Percentiles rank a stretch among this genome's conserved stretches.
phyloP scores from a whole-genome alignment of 768 basidiomycete species.

The Hypholoma fasciculare region DNA sequence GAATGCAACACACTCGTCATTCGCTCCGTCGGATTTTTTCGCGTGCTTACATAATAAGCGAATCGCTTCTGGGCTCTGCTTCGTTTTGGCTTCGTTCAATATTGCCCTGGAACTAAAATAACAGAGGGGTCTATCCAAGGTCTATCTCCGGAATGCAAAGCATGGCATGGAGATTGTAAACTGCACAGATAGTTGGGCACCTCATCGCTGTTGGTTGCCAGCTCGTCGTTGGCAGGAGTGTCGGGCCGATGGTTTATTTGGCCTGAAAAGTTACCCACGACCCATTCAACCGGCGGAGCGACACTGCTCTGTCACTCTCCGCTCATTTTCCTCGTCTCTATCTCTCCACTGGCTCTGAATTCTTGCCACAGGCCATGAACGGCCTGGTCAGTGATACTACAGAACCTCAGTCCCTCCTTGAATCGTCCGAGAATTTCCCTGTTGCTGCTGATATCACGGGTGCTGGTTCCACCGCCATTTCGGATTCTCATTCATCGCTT shows the following conservation, averaged over 20 bases:
- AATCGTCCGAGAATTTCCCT: constrained; percentile 24
- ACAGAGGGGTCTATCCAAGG: too few relatives aligned
- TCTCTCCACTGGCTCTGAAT: constrained; percentile 21
- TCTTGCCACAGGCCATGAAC: constrained; percentile 44
- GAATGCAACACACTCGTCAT: constrained; percentile 14
- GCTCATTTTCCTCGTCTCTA: constrained; percentile 31
- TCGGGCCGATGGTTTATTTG: constrained; percentile 23
- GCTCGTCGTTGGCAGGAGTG: not conserved
- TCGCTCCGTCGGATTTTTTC: constrained; percentile 15
- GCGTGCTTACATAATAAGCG: constrained; percentile 22
- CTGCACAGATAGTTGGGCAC: not conserved
- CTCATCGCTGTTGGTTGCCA: not conserved
- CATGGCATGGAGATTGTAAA: too few relatives aligned
- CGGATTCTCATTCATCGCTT: constrained; percentile 17
- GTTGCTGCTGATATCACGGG: constrained; percentile 26
- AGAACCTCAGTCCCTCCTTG: constrained; percentile 30
- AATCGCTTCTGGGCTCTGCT: not conserved
- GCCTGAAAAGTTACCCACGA: constrained; percentile 39
- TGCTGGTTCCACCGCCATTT: constrained; percentile 26
- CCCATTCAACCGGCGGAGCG: constrained; percentile 15
- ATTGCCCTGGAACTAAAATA: not conserved
- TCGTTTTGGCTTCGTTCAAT: not conserved
- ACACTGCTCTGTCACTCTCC: constrained; percentile 21
- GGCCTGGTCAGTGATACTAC: constrained; percentile 33
- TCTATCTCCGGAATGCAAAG: too few relatives aligned